phyloP scores from a whole-genome alignment of 2,329 filamentous ascomycete genomes.

The Cryphonectria radicalis region DNA sequence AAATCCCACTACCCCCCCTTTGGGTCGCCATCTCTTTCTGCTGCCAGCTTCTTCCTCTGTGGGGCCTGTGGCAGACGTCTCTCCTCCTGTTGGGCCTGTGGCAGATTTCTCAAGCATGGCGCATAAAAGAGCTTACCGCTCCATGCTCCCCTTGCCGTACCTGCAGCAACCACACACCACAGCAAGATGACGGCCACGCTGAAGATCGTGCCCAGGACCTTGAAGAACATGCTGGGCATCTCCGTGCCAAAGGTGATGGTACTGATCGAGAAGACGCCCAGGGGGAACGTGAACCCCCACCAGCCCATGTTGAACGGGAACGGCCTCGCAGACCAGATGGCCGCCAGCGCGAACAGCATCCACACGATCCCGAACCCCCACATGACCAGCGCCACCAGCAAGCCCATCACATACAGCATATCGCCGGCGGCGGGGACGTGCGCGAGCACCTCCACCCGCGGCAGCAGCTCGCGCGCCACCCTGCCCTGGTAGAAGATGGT shows the following conservation, averaged over 20 bases:
- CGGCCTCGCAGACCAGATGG: constrained; percentile 39
- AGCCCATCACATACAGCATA: constrained; percentile 59
- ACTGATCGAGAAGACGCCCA: constrained; percentile 46
- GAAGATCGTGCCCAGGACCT: constrained; percentile 44
- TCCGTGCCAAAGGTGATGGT: constrained; percentile 46
- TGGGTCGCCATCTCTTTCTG: not conserved
- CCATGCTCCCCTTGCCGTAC: constrained; percentile 43
- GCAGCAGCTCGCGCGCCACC: constrained; percentile 65
- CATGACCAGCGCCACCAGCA: constrained; percentile 40
- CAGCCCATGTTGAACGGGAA: constrained; percentile 45
- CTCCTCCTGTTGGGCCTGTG: constrained; percentile 17
- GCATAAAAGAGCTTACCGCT: constrained; percentile 51
- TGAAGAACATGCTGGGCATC: constrained; percentile 49
- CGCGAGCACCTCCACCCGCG: constrained; percentile 64
- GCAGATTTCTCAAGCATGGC: constrained; percentile 45
- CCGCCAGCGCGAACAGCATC: constrained; percentile 40
- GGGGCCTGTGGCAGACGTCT: too few relatives aligned
- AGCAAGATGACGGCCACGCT: constrained; percentile 46
- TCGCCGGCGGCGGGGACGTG: constrained; percentile 54
- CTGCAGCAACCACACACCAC: constrained; percentile 47
- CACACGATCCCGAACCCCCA: constrained; percentile 42
- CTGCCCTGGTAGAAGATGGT: constrained; percentile 61
- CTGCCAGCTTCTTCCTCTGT: not conserved
- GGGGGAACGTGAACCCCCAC: constrained; percentile 46
- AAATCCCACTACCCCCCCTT: not conserved